Evolutionary conservation across 208 protist genomes (phyloP).

Genomic region (Wallacemonas collosoma): DNA sequence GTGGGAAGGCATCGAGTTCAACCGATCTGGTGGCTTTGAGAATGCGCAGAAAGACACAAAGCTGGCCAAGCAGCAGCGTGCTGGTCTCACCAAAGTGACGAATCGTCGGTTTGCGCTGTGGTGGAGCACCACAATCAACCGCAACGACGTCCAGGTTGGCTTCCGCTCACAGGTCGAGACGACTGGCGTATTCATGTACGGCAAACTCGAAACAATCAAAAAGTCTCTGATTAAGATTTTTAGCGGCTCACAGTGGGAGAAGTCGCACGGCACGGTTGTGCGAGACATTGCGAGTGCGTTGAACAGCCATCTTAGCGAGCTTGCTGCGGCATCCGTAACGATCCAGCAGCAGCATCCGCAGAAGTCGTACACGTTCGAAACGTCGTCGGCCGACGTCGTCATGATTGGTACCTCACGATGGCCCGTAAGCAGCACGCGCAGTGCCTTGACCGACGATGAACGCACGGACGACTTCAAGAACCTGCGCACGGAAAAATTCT

Average conservation of each 20-base stretch:
- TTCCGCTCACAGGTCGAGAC: conserved; percentile 99
- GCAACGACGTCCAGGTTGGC: conserved; percentile 99
- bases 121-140: conserved; percentile 99
- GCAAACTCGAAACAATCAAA: conserved; percentile 99
- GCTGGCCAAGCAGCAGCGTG: conserved; percentile 99
- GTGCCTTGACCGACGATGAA: conserved; percentile 79
- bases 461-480: conserved; percentile 67
- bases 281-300: conserved; percentile 98
- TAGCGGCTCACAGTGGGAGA: conserved; percentile 99
- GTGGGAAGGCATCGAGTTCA: conserved; percentile 99
- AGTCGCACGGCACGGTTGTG: conserved; percentile 99
- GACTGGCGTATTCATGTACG: conserved; percentile 99
- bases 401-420: conserved; percentile 97
- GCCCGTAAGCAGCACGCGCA: conserved; percentile 92
- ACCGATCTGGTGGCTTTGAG: conserved; percentile 99
- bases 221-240: conserved; percentile 99
- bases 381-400: conserved; percentile 96
- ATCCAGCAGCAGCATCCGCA: conserved; percentile 98
- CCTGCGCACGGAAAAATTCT: conserved; percentile 97
- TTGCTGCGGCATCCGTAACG: conserved; percentile 97
- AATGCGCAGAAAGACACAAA: conserved; percentile 99
- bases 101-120: conserved; percentile 99
- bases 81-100: conserved; percentile 99
- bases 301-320: conserved; percentile 98
- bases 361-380: conserved; percentile 92